phyloP scores from a whole-genome alignment of 768 basidiomycete genomes.

The Xerocomellus chrysenteron region DNA sequence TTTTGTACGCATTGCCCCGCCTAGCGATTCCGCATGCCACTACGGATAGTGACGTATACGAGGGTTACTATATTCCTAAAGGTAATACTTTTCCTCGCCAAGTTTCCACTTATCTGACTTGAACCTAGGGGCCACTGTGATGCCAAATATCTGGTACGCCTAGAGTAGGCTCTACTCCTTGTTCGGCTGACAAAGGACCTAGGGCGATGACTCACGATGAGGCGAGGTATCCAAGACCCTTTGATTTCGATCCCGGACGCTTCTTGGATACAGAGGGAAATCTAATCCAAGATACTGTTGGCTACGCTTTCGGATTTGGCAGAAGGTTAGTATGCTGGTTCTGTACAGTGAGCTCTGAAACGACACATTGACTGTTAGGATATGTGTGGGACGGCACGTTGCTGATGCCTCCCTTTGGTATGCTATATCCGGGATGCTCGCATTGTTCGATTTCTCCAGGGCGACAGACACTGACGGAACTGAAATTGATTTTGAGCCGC shows the following conservation, averaged over 20 bases:
- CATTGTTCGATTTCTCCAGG: constrained; percentile 28
- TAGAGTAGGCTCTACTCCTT: background rate
- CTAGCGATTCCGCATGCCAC: constrained; percentile 20
- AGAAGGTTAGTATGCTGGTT: constrained; percentile 15
- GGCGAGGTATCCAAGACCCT: constrained; percentile 32
- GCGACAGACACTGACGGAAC: constrained; percentile 23
- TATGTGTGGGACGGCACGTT: constrained; percentile 25
- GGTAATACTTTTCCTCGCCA: background rate
- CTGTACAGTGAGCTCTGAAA: background rate
- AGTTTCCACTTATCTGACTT: background rate
- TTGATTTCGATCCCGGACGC: constrained; percentile 33
- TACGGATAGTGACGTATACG: constrained; percentile 21
- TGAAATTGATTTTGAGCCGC: constrained; percentile 19
- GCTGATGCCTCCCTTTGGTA: constrained; percentile 31
- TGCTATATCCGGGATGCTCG: constrained; percentile 28
- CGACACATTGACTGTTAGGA: constrained; percentile 6
- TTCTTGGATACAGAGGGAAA: constrained; percentile 24
- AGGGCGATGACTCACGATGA: constrained; percentile 37
- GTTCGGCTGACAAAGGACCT: background rate
- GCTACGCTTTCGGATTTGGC: constrained; percentile 25
- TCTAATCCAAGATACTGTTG: constrained; percentile 21
- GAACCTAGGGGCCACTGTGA: constrained; percentile 20
- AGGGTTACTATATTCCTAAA: constrained; percentile 31
- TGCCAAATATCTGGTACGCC: constrained; percentile 30
- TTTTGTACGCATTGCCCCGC: background rate